Base-by-base conservation (phyloP, 805 yeast genomes). In the Tetrapisispora fleetii region DNA sequence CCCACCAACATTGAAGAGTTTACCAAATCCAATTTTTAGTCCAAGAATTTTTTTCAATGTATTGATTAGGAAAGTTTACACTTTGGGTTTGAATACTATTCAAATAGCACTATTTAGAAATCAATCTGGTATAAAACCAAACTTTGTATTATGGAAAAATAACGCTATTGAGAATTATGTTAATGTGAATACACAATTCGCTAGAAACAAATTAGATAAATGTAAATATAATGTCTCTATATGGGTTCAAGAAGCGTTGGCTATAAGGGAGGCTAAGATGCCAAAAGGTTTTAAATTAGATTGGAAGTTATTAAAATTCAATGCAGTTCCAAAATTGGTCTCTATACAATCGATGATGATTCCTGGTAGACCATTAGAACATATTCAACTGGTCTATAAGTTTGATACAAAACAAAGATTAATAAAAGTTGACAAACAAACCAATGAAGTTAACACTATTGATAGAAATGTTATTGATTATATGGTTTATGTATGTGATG, bases 101-200 rank as follows among this genome's bases (percentile, higher is more conserved):
- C 76, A 83, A 56, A 67, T 84, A 40, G 89, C 82, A 9, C 64
- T 79, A 44, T 79, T 81, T 57, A 82, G 87, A 37, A 75, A 79
- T 62, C 85, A 83, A 63, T 80, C 89, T 27, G 77, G 80, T 37
- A 61, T 76, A 49, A 83, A 80, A 64, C 86, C 90, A 32, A 69
- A 79, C 40, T 83, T 83, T 54, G 62, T 79, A 19, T 76, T 80
- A 51, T 90, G 96, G 96, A 86, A 85, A 64, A 91, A 88, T 65
- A 75, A 75, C 30, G 95, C 95, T 8, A 80, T 90, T 56, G 87
- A 87, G 56, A 72, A 72, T 45, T 89, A 80, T 64, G 84, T 83
- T 28, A 77, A 78, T 49, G 83, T 86, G n/a, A 88, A 90, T 67
- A 80, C 81, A 58, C 81, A 88, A 2, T 90, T 90, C 71, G 91